These are phyloP conservation scores for Neurospora sp. DNA, from an alignment of 495 filamentous ascomycete species.

Conservation along the genomic window DNA sequence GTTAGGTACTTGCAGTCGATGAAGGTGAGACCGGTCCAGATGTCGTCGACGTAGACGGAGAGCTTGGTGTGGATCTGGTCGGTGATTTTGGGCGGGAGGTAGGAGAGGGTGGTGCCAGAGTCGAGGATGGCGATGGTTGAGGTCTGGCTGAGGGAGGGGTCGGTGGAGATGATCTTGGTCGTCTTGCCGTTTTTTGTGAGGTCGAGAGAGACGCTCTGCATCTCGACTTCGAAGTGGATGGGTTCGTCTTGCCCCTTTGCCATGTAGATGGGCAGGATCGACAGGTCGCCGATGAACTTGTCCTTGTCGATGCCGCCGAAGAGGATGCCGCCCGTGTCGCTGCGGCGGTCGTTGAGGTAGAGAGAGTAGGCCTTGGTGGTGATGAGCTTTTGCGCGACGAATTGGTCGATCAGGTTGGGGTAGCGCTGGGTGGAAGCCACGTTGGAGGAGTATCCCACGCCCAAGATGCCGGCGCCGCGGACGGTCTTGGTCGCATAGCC, in stretches of 20 bases:
- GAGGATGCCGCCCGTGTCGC: slow-evolving; percentile 67
- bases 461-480: slow-evolving; percentile 71
- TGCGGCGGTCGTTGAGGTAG: slow-evolving; percentile 56
- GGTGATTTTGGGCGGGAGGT: slow-evolving; percentile 59
- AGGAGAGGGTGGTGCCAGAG: slow-evolving; percentile 73
- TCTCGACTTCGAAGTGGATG: slow-evolving; percentile 31
- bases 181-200: slow-evolving; percentile 22
- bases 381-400: slow-evolving; percentile 62
- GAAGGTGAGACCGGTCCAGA: slow-evolving; percentile 33
- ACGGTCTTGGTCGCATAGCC: slow-evolving; percentile 65
- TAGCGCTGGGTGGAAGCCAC: slow-evolving; percentile 60
- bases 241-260: slow-evolving; percentile 21
- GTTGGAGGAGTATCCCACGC: slow-evolving; percentile 72
- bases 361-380: slow-evolving; percentile 77
- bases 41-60: slow-evolving; percentile 38
- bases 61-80: slow-evolving; percentile 47
- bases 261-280: slow-evolving; percentile 56
- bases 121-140: slow-evolving; percentile 61
- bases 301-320: slow-evolving; percentile 85
- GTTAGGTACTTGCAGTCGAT: slow-evolving; percentile 40
- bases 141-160: slow-evolving; percentile 24
- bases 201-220: slow-evolving; percentile 23
- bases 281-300: slow-evolving; percentile 69
- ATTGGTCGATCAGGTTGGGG: slow-evolving; percentile 64
- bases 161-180: slow-evolving; percentile 28